phyloP scores from a whole-genome alignment of 495 filamentous ascomycete genomes.

The Tuber umbilicatum region DNA sequence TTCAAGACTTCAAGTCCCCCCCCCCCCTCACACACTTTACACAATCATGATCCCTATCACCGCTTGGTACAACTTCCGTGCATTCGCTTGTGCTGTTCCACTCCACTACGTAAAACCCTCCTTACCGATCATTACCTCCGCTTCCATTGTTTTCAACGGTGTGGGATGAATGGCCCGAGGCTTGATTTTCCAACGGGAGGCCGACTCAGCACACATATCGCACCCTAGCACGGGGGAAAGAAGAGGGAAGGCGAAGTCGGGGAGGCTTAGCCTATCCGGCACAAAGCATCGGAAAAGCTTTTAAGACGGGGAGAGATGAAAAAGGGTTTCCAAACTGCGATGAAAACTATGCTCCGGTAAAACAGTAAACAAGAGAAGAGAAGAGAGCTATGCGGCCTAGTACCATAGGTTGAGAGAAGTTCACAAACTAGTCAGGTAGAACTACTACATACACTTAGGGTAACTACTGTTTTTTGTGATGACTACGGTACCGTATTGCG shows the following conservation, averaged over 20 bases:
- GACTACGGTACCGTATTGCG: background rate
- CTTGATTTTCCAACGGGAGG: background rate
- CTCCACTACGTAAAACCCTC: too few species aligned
- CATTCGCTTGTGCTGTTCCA: too few species aligned
- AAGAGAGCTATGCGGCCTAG: background rate
- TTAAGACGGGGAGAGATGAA: background rate
- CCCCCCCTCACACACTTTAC: too few species aligned
- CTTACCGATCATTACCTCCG: too few species aligned
- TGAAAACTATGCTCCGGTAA: background rate
- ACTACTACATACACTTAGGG: background rate
- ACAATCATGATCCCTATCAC: too few species aligned
- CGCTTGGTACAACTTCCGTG: too few species aligned
- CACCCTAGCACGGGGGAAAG: background rate
- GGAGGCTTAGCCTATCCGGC: background rate
- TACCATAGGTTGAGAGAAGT: background rate
- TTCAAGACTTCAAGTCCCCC: too few species aligned
- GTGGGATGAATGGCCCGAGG: background rate
- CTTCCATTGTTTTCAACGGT: too few species aligned
- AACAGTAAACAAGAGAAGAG: background rate
- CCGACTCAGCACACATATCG: background rate
- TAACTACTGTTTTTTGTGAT: background rate
- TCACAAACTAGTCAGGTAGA: background rate
- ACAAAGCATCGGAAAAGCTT: background rate
- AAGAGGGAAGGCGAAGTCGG: background rate
- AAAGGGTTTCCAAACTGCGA: background rate